Conservation (phyloP, 2,329 filamentous ascomycete genomes). For the Sporothrix sp. region DNA sequence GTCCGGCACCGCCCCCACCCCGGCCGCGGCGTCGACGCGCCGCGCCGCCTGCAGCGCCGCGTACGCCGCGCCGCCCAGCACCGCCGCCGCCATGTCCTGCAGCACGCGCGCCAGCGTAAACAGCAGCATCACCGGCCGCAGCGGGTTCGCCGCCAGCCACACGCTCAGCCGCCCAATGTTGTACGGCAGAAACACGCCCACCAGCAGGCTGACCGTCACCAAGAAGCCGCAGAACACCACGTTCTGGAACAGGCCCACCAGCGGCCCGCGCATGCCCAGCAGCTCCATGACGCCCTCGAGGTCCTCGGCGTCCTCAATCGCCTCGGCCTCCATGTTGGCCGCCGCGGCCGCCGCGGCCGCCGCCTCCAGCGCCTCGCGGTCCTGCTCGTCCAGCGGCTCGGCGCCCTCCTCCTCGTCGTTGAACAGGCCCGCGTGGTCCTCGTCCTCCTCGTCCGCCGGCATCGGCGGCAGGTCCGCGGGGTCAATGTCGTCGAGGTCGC, state of each 20-base stretch:
- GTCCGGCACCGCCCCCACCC: no score
- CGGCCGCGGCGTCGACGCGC: constrained; percentile 29
- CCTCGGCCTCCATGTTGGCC: constrained; percentile 62
- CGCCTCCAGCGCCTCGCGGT: constrained; percentile 52
- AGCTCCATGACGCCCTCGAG: constrained; percentile 94
- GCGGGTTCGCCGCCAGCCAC: constrained; percentile 68
- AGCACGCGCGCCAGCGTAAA: constrained; percentile 68
- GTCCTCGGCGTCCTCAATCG: constrained; percentile 80
- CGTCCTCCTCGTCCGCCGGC: constrained; percentile 27
- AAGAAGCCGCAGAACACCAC: constrained; percentile 88
- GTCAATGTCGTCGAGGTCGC: constrained; percentile 42
- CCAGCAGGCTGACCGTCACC: constrained; percentile 74
- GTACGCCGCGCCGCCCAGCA: constrained; percentile 46
- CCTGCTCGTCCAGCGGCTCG: constrained; percentile 33
- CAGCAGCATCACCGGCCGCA: constrained; percentile 62
- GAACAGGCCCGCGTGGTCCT: constrained; percentile 20
- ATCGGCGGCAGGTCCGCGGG: constrained; percentile 40
- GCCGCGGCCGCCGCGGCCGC: constrained; percentile 56
- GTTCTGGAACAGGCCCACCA: constrained; percentile 86
- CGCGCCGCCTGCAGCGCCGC: constrained; percentile 28
- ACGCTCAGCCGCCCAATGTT: constrained; percentile 79
- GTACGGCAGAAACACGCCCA: constrained; percentile 85
- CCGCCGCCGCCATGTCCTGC: constrained; percentile 63
- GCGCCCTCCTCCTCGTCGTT: constrained; percentile 24
- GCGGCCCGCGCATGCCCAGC: constrained; percentile 88